Percentiles rank a stretch among this genome's conserved stretches.
Evolutionary conservation across 495 filamentous ascomycete genomes (phyloP).

Genomic region (Trichoderma erinaceum): DNA sequence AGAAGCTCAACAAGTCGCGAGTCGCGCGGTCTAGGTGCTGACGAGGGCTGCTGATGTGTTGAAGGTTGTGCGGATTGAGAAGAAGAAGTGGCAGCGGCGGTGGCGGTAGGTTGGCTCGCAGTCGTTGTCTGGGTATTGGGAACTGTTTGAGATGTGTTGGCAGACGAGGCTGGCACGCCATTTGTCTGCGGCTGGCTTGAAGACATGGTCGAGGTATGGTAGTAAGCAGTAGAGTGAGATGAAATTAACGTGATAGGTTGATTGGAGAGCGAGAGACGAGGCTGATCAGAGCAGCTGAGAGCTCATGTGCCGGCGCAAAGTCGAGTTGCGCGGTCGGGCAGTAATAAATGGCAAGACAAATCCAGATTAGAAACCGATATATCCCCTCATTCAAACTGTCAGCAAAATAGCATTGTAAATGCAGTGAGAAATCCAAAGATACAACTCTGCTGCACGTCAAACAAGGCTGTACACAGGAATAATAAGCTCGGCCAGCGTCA

Average conservation of each 20-base stretch:
- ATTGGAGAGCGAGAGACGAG: background rate
- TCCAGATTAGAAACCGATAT: too few species aligned
- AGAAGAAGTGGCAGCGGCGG: slow-evolving; percentile 22
- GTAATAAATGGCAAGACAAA: too few species aligned
- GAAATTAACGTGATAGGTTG: background rate
- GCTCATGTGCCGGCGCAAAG: background rate
- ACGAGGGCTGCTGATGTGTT: slow-evolving; percentile 26
- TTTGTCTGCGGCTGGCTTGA: slow-evolving; percentile 34
- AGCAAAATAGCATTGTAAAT: background rate
- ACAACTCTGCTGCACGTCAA: background rate
- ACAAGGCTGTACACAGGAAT: background rate
- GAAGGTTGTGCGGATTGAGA: slow-evolving; percentile 24
- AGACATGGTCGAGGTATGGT: background rate
- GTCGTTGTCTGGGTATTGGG: slow-evolving; percentile 30
- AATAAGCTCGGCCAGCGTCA: background rate
- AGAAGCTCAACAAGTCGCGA: slow-evolving; percentile 87
- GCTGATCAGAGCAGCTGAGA: background rate
- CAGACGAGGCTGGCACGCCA: slow-evolving; percentile 31
- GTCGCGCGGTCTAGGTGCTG: slow-evolving; percentile 74
- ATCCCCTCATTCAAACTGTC: background rate
- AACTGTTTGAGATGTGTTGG: slow-evolving; percentile 27
- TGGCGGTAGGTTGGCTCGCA: slow-evolving; percentile 31
- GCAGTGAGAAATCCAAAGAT: background rate
- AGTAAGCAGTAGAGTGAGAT: background rate
- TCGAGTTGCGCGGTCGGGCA: too few species aligned